These are phyloP conservation scores for Citrullus amarus DNA, from an alignment of 306 rosid genomes.

Conservation along the genomic window DNA sequence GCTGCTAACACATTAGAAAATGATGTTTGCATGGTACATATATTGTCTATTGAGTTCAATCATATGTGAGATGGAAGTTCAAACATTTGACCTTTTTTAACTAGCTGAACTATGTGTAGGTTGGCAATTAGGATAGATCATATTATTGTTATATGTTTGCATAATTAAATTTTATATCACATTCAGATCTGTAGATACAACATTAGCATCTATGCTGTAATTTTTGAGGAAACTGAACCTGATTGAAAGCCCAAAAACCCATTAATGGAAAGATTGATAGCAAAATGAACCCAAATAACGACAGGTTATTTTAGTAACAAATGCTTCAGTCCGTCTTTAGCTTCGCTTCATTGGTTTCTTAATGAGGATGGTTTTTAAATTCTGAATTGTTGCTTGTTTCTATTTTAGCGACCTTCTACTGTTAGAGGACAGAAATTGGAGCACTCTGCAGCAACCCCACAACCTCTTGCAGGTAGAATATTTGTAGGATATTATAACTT, in stretches of 20 bases:
- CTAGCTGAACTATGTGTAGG: no score
- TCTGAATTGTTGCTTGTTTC: slow-evolving; percentile 14
- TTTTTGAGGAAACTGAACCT: background rate
- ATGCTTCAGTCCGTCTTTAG: background rate
- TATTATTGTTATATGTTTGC: background rate
- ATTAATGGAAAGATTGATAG: background rate
- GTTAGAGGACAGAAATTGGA: slow-evolving; percentile 42
- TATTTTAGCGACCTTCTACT: slow-evolving; percentile 41
- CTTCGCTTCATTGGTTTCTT: background rate
- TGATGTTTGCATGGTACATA: background rate
- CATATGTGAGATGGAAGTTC: no score
- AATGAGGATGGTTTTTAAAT: slow-evolving; percentile 4
- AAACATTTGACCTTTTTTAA: no score
- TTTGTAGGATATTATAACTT: background rate
- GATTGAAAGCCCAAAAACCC: background rate
- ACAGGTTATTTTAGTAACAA: background rate
- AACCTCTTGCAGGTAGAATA: slow-evolving; percentile 44
- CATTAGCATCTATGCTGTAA: background rate
- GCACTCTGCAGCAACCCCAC: slow-evolving; percentile 29
- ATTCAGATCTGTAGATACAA: background rate
- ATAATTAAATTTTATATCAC: background rate
- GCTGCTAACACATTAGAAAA: background rate
- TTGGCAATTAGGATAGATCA: background rate
- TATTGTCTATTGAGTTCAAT: no score
- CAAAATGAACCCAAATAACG: background rate